Base-by-base conservation (phyloP, 176 grass and related monocot genomes). In the Dactylis glomerata region DNA sequence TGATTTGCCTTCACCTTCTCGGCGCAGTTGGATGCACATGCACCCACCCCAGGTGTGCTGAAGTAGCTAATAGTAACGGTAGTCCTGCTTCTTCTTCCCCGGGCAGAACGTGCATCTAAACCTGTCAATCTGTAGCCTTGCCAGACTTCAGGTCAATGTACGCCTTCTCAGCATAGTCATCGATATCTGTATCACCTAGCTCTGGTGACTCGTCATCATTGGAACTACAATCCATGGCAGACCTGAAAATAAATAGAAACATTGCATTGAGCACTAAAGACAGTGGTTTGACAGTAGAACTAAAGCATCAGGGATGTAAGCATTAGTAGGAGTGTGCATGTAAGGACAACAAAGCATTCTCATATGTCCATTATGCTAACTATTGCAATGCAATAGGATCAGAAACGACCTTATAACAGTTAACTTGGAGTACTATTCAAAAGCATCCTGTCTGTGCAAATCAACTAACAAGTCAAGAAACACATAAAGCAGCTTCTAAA, bases 11-110 rank as follows among this genome's bases (percentile, higher is more conserved):
- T 94, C 31, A 86, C 75, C 63, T 83, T 88, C 17, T 27, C 62
- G 10, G 84, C 50, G 11, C 83, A 26, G 61, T 82, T 94, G 32
- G 88, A 91, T 36, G 83, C 70, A 3, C 86, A n/a, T n/a, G n/a
- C n/a, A n/a, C 86, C 10, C 81, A 52, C 5, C 74, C 83, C 20
- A 54, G 0, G 92, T 75, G 19, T 88, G 83, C 61, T 94, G 83
- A 37, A 94, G 88, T 24, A 94, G 27, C 31, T 91, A 80, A 2
- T 62, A 81, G 61, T 81, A 67, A 17, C 12, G 64, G 80, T 91
- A 94, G 70, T 91, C 86, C 24, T 87, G 83, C 80, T 91, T 91
- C 86, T 86, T 94, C 78, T 88, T 88, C 23, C 88, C 86, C 0
- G 56, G 59, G 65, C 76, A 46, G 45, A 46, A 46, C 45, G 2